phyloP scores from a whole-genome alignment of 2,329 filamentous ascomycete genomes.

The Alternaria angustiovoidea region DNA sequence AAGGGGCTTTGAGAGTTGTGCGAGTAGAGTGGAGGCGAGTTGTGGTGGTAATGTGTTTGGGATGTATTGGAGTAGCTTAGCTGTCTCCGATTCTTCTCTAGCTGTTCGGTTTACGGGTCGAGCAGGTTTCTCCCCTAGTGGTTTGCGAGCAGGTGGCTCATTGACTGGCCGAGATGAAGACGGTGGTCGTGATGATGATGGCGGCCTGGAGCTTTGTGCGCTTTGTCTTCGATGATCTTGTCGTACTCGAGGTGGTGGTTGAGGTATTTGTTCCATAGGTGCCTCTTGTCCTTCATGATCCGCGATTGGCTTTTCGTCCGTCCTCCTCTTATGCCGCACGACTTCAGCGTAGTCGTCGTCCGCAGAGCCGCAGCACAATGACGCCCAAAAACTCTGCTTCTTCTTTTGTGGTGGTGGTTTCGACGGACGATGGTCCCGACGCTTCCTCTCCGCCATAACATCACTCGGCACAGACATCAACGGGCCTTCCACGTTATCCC shows the following conservation, averaged over 20 bases:
- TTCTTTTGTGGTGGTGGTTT: slow-evolving; percentile 33
- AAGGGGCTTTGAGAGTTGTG: slow-evolving; percentile 79
- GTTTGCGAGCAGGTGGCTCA: slow-evolving; percentile 33
- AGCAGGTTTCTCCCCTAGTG: slow-evolving; percentile 34
- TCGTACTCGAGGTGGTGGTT: slow-evolving; percentile 15
- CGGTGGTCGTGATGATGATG: slow-evolving; percentile 11
- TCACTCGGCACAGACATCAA: slow-evolving; percentile 55
- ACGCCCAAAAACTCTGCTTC: slow-evolving; percentile 52
- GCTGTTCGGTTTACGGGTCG: slow-evolving; percentile 34
- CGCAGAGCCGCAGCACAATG: slow-evolving; percentile 52
- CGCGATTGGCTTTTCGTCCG: slow-evolving; percentile 15
- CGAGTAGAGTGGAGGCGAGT: slow-evolving; percentile 73
- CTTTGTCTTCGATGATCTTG: slow-evolving; percentile 12
- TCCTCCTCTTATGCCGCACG: slow-evolving; percentile 51
- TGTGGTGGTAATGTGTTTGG: slow-evolving; percentile 71
- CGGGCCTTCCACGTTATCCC: slow-evolving; percentile 56
- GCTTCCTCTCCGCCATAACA: slow-evolving; percentile 41
- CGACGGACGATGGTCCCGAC: slow-evolving; percentile 26
- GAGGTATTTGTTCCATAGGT: slow-evolving; percentile 23
- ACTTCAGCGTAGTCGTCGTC: slow-evolving; percentile 51
- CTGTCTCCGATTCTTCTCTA: slow-evolving; percentile 42
- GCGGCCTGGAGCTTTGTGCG: slow-evolving; percentile 1
- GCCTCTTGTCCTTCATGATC: slow-evolving; percentile 17
- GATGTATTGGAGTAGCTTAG: slow-evolving; percentile 70
- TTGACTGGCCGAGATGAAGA: slow-evolving; percentile 17